Evolutionary conservation across 1,284 basidiomycete species (phyloP), one percentile per base, ranked within the genome.

Genomic region (Athelia sp.): DNA sequence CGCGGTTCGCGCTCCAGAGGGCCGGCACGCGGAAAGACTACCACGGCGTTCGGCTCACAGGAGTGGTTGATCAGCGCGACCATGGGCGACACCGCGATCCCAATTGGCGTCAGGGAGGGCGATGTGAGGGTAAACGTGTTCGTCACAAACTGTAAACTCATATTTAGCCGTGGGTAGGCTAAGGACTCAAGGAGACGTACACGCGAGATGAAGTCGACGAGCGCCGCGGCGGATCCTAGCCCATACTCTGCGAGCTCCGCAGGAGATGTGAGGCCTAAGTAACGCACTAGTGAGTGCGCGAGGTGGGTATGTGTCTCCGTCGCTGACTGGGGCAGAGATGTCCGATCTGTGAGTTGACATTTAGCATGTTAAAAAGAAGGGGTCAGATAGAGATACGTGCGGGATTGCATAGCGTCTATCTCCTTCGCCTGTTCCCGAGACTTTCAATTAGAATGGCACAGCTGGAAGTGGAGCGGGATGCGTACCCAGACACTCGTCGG

Each of bases 41-140:
- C 79, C 22, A 87, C 90, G 0, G 88, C 91, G 57, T 97, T 96
- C 0, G 95, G 94, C 19, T 81, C 76, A 61, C 95, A 98, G 0
- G 92, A 90, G 62, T 98, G 95, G 59, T 98, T 98, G 56, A 90
- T 77, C 26, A 98, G 74, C 0, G 94, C 93, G 10, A 86, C 72
- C 0, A 81, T 58, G 0, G 93, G 92, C 0, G 90, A 88, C 22
- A 95, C 75, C 24, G 84, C 81, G 1, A 87, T 82, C 14, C 95
- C 95, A 40, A 98, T 74, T 0, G 91, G 86, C 1, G 80, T 76
- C 9, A 96, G 70, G 3, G 85, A 75, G 0, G 88, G 82, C 0
- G 85, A 81, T 0, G 90, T 84, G 11, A 96, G 72, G 0, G 93
- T 87, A 62, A 97, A 91, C 0, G 93, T 87, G 63, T 98, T 98